Evolutionary conservation across 2,329 filamentous ascomycete genomes (phyloP).

Genomic region (Diplocarpon mali): DNA sequence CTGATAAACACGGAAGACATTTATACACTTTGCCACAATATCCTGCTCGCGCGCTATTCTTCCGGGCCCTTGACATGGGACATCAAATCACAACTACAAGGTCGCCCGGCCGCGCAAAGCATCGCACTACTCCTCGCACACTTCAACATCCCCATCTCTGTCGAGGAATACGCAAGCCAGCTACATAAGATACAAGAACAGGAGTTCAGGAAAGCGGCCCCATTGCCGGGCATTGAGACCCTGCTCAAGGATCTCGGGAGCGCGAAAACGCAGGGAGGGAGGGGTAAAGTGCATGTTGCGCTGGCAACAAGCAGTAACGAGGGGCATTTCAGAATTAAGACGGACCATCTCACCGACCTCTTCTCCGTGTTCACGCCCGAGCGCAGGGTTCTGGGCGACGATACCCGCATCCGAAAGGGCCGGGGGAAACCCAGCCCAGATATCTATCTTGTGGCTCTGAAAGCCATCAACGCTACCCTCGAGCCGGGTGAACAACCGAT

Average conservation of each 20-base stretch:
- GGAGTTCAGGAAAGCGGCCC: constrained; percentile 59
- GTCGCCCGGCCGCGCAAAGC: constrained; percentile 29
- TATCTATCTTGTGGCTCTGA: constrained; percentile 80
- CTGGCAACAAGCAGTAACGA: constrained; percentile 63
- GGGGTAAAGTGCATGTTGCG: constrained; percentile 55
- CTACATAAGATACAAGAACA: constrained; percentile 54
- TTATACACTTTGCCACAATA: constrained; percentile 77
- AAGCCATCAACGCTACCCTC: constrained; percentile 69
- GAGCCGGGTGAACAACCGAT: constrained; percentile 52
- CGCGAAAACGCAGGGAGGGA: constrained; percentile 24
- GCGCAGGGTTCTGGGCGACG: constrained; percentile 73
- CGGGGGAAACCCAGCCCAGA: constrained; percentile 87
- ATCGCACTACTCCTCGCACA: constrained; percentile 60
- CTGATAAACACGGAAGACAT: constrained; percentile 87
- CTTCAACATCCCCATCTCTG: constrained; percentile 66
- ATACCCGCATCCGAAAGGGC: constrained; percentile 62
- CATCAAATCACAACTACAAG: constrained; percentile 71
- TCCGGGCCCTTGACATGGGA: constrained; percentile 71
- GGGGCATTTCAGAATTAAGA: constrained; percentile 30
- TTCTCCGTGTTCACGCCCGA: constrained; percentile 54
- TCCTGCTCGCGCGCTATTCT: constrained; percentile 63
- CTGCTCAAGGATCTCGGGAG: constrained; percentile 48
- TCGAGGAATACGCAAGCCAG: constrained; percentile 49
- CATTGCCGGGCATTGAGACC: constrained; percentile 65
- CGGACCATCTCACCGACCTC: constrained; percentile 40